Conservation (phyloP, 192 early-diverging fungal species). For the Coemansia javaensis region DNA sequence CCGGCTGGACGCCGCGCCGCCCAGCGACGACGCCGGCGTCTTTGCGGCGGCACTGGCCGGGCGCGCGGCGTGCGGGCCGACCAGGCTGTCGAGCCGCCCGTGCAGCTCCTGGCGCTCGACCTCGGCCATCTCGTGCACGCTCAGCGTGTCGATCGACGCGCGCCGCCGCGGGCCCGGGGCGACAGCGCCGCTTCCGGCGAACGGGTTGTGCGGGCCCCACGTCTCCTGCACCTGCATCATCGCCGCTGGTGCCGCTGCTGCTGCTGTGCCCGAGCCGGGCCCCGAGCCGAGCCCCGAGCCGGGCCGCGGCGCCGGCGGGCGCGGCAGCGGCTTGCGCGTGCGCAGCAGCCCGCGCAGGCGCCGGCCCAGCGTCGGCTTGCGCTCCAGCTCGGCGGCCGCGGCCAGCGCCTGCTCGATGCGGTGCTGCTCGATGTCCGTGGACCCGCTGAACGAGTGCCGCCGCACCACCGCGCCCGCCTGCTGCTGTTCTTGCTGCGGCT, state of each 20-base stretch:
- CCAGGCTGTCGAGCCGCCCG: slow-evolving; percentile 31
- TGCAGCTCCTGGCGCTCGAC: slow-evolving; percentile 33
- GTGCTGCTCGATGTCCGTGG: slow-evolving; percentile 40
- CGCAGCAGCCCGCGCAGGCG: slow-evolving; percentile 33
- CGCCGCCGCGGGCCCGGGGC: slow-evolving; percentile 14
- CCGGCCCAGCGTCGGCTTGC: slow-evolving; percentile 33
- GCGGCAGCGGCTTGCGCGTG: not conserved
- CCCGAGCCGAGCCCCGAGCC: no score
- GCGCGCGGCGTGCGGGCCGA: slow-evolving; percentile 31
- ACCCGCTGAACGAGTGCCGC: slow-evolving; percentile 46
- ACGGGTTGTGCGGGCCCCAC: slow-evolving; percentile 13
- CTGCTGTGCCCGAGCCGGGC: no score
- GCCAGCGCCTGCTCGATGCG: slow-evolving; percentile 31
- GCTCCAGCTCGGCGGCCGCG: slow-evolving; percentile 32
- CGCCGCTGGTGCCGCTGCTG: not conserved
- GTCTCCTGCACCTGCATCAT: no score
- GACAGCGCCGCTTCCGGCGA: not conserved
- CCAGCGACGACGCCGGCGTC: not conserved
- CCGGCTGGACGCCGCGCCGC: slow-evolving; percentile 13
- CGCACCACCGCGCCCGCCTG: slow-evolving; percentile 13
- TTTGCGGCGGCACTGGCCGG: no score
- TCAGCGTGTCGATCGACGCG: slow-evolving; percentile 39
- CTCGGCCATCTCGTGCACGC: slow-evolving; percentile 46
- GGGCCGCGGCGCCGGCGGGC: not conserved
- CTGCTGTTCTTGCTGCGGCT: not conserved